These are phyloP conservation scores for Heterobasidion irregulare DNA, from an alignment of 1,284 basidiomycete genomes.

Conservation along the genomic window DNA sequence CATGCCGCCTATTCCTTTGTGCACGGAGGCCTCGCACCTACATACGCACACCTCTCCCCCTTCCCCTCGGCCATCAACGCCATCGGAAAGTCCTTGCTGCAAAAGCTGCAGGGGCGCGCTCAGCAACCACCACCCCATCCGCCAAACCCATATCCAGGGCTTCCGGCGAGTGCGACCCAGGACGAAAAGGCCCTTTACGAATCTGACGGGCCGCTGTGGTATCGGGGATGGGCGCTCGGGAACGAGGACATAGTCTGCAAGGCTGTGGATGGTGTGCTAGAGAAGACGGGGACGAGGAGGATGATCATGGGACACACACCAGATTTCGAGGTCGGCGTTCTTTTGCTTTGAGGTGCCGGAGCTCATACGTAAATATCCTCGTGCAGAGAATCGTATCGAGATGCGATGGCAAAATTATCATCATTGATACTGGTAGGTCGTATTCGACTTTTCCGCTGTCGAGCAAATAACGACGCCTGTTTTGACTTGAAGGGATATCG, in stretches of 20 bases:
- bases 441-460: conserved; percentile 1
- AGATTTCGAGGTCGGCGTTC: conserved; percentile 55
- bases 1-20: conserved; percentile 81
- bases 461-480: not conserved
- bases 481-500: conserved; percentile 56
- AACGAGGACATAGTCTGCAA: conserved; percentile 62
- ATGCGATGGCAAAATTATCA: conserved; percentile 81
- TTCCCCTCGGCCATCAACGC: conserved; percentile 79
- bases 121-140: conserved; percentile 76
- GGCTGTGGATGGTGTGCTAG: conserved; percentile 61
- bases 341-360: not conserved
- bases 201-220: conserved; percentile 67
- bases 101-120: conserved; percentile 46
- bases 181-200: conserved; percentile 53
- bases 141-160: conserved; percentile 68
- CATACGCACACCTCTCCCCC: conserved; percentile 62
- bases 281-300: conserved; percentile 69
- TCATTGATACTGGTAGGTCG: conserved; percentile 74
- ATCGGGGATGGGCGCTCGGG: conserved; percentile 80
- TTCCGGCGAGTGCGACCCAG: conserved; percentile 56
- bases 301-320: conserved; percentile 96
- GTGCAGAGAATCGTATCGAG: conserved; percentile 66
- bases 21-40: conserved; percentile 78
- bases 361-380: conserved; percentile 1
- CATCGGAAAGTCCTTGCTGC: conserved; percentile 58